Percentiles rank a stretch among this genome's conserved stretches.
phyloP scores from a whole-genome alignment of 257 asterid genomes.

The Solanum peruvianum region DNA sequence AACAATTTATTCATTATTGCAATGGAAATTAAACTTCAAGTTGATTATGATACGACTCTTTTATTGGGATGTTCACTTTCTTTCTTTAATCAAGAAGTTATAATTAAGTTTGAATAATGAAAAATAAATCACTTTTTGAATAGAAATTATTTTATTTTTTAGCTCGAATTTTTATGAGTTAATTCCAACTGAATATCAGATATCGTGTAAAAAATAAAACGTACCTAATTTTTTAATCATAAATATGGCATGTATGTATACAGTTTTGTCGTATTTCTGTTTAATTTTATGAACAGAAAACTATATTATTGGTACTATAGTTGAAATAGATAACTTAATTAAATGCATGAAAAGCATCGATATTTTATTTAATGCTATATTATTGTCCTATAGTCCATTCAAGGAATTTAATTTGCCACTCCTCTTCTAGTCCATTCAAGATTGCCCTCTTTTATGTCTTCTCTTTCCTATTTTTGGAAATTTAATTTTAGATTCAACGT shows the following conservation, averaged over 20 bases:
- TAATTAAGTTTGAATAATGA: not conserved
- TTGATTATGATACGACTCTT: rapidly evolving
- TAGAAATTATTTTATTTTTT: not conserved
- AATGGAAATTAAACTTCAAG: too few relatives aligned
- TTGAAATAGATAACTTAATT: not conserved
- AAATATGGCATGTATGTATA: too few relatives aligned
- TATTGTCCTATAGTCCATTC: not conserved
- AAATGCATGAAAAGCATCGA: not conserved
- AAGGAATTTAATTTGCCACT: not conserved
- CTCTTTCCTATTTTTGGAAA: not conserved
- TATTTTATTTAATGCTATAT: not conserved
- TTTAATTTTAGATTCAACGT: not conserved
- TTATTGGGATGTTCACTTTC: rapidly evolving
- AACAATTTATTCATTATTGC: too few relatives aligned
- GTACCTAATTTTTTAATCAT: not conserved
- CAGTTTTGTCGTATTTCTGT: not conserved
- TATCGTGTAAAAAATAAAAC: rapidly evolving
- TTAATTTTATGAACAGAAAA: not conserved
- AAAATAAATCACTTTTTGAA: not conserved
- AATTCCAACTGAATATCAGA: rapidly evolving
- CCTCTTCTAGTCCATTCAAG: not conserved
- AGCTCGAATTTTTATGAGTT: too few relatives aligned
- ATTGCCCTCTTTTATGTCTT: not conserved
- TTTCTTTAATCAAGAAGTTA: not conserved
- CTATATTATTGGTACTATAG: not conserved